Conservation (phyloP, 805 yeast genomes). For the Saccharomyces mikatae region DNA sequence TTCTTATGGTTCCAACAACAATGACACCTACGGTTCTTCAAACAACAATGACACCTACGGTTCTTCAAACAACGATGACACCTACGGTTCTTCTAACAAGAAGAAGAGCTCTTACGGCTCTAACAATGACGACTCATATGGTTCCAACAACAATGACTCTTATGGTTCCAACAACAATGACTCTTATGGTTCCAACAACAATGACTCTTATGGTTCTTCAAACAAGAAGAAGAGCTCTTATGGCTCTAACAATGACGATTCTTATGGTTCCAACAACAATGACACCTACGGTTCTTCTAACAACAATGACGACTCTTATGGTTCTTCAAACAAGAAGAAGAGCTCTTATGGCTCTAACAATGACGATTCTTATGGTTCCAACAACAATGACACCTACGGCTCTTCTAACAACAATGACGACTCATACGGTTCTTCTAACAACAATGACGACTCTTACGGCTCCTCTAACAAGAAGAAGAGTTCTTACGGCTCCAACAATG, state of each 20-base stretch:
- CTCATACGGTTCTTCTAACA: conserved; percentile 9
- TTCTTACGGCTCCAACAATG: conserved; percentile 14
- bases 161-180: conserved; percentile 22
- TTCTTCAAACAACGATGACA: conserved; percentile 5
- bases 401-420: conserved; percentile 20
- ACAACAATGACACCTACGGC: conserved; percentile 15
- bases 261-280: conserved; percentile 23
- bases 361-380: conserved; percentile 8
- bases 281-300: conserved; percentile 24
- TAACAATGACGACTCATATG: conserved; percentile 17
- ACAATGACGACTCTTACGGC: conserved; percentile 17
- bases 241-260: conserved; percentile 19
- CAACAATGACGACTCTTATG: conserved; percentile 9
- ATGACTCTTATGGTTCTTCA: conserved; percentile 18
- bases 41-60: conserved; percentile 11
- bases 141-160: conserved; percentile 13
- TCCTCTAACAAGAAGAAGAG: conserved; percentile 3
- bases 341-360: conserved; percentile 6
- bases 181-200: conserved; percentile 18
- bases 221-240: conserved; percentile 8
- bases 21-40: conserved; percentile 7
- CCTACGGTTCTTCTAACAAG: conserved; percentile 14
- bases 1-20: conserved; percentile 4
- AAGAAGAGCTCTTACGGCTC: conserved; percentile 27
- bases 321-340: too few species aligned